A percentile compares a stretch with the other conserved stretches of the same genome.
Conservation (phyloP, 1,284 basidiomycete species). For the Wallemia ichthyophaga region DNA sequence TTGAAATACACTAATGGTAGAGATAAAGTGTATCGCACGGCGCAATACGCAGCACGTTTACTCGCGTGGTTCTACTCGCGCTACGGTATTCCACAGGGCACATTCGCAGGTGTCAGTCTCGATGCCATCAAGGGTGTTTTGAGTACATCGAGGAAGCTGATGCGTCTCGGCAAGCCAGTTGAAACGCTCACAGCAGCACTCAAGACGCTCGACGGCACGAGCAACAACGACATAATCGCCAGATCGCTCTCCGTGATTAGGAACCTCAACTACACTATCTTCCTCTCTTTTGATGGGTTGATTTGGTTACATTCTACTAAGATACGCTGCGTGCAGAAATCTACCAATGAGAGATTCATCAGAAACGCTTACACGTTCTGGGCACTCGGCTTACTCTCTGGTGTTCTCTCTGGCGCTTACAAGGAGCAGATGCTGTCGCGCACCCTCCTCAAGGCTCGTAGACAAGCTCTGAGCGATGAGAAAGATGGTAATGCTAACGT, state of each 20-base stretch:
- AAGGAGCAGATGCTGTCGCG: constrained; percentile 6
- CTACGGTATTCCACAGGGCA: neutral
- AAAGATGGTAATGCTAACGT: constrained; percentile 17
- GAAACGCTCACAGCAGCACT: constrained; percentile 19
- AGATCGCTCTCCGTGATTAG: constrained; percentile 16
- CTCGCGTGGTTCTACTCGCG: constrained; percentile 14
- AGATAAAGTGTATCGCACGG: neutral
- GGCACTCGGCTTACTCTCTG: constrained; percentile 14
- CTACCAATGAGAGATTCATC: constrained; percentile 11
- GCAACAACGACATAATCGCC: constrained; percentile 13
- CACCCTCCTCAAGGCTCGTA: constrained; percentile 3
- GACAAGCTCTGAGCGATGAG: constrained; percentile 13
- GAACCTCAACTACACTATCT: constrained; percentile 18
- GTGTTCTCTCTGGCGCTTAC: constrained; percentile 9
- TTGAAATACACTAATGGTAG: neutral
- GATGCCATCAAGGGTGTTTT: neutral
- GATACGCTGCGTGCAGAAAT: constrained; percentile 7
- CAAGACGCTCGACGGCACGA: constrained; percentile 13
- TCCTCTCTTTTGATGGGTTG: constrained; percentile 14
- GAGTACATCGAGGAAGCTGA: constrained; percentile 7
- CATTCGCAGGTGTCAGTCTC: neutral
- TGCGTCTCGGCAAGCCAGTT: constrained; percentile 19
- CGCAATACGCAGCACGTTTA: constrained; percentile 18
- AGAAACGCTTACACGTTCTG: constrained; percentile 17
- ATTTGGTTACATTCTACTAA: constrained; percentile 14